phyloP scores from a whole-genome alignment of 2,329 filamentous ascomycete species.

The Mycogone perniciosa region DNA sequence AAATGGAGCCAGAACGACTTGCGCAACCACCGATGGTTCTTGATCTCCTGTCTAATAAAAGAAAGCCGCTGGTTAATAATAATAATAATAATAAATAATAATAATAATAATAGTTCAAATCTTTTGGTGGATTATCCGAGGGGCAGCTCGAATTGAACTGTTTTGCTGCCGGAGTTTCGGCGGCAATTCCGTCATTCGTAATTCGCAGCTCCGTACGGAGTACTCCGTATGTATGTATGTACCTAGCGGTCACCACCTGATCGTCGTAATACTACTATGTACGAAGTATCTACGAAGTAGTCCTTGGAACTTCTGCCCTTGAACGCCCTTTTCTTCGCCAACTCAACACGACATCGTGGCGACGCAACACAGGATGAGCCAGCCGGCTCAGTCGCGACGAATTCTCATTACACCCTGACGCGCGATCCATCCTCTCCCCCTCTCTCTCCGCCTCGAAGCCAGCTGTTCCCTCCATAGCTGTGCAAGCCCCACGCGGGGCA shows the following conservation, averaged over 20 bases:
- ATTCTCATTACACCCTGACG: constrained; percentile 1
- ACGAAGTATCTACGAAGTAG: too few species aligned
- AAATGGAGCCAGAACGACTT: not conserved
- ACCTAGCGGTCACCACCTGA: constrained; percentile 1
- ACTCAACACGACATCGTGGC: not conserved
- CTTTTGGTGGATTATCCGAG: too few species aligned
- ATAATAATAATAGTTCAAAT: too few species aligned
- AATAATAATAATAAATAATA: too few species aligned
- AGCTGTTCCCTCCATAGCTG: not conserved
- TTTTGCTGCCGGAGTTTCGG: constrained; percentile 8
- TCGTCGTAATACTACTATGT: not conserved
- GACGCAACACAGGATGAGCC: constrained; percentile 10
- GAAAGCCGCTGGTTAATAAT: too few species aligned
- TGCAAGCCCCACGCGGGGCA: constrained; percentile 16
- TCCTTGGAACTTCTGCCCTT: not conserved
- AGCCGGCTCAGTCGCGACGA: constrained; percentile 1
- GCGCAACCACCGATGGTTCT: too few species aligned
- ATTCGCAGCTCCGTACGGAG: not conserved
- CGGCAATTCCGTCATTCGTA: constrained; percentile 7
- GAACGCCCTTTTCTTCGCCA: not conserved
- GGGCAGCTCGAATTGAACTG: not conserved
- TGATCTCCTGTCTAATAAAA: too few species aligned
- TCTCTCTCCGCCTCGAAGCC: not conserved
- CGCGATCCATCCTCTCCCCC: not conserved
- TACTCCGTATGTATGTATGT: not conserved